phyloP scores from a whole-genome alignment of 164 flowering plant species.

The Vitis riparia region DNA sequence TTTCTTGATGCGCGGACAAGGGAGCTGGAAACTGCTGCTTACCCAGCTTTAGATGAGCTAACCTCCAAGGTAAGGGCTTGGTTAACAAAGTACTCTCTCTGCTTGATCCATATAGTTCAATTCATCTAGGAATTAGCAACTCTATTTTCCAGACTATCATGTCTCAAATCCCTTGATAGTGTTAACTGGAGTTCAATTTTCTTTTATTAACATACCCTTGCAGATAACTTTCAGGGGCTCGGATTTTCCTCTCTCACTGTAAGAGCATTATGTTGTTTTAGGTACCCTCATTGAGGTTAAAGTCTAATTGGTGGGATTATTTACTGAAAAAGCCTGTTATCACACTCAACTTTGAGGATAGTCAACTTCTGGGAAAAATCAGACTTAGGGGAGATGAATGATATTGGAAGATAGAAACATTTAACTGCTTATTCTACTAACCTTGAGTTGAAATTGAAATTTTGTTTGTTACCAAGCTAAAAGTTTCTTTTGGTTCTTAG shows the following conservation, averaged over 20 bases:
- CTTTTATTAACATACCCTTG: not conserved
- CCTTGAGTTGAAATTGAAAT: not conserved
- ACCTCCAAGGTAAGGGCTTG: slow-evolving; percentile 65
- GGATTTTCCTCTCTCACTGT: no score
- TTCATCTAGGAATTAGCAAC: no score
- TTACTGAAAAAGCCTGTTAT: not conserved
- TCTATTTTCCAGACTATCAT: not conserved
- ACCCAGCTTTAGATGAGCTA: slow-evolving; percentile 94
- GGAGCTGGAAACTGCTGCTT: slow-evolving; percentile 85
- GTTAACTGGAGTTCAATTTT: not conserved
- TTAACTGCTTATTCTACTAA: not conserved
- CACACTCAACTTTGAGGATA: not conserved
- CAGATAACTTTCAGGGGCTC: no score
- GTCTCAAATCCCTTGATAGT: not conserved
- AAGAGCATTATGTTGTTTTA: not conserved
- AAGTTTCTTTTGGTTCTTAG: not conserved
- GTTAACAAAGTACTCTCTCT: not conserved
- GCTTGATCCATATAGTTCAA: not conserved
- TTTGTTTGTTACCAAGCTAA: not conserved
- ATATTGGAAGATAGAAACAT: not conserved
- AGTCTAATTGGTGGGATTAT: not conserved
- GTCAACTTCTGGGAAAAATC: no score
- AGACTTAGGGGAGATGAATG: no score
- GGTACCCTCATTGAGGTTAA: not conserved
- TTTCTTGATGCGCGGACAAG: slow-evolving; percentile 89